phyloP scores from a whole-genome alignment of 2,329 filamentous ascomycete genomes.

The Aureobasidium musti region DNA sequence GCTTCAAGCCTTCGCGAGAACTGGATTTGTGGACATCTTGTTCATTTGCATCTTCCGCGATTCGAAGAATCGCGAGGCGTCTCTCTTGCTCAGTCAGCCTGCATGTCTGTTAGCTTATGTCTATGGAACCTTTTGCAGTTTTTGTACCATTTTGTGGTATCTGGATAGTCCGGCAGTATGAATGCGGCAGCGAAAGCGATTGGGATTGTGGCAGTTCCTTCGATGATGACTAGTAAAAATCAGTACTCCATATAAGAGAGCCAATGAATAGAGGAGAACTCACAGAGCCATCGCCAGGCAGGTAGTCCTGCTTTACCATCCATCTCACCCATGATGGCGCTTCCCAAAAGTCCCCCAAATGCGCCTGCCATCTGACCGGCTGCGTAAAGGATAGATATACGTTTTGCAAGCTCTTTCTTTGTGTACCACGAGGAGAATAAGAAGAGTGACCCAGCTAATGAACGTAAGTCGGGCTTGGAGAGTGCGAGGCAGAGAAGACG shows the following conservation, averaged over 20 bases:
- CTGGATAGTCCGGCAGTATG: conserved; percentile 54
- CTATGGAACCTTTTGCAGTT: too few species aligned
- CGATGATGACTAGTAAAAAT: conserved; percentile 41
- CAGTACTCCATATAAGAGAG: neutral
- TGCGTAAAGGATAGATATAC: conserved; percentile 51
- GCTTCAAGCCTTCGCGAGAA: conserved; percentile 49
- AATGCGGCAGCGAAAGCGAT: conserved; percentile 36
- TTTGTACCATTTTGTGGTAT: conserved; percentile 52
- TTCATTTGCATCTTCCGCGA: conserved; percentile 54
- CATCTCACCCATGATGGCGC: conserved; percentile 33
- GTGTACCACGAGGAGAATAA: conserved; percentile 49
- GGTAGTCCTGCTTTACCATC: conserved; percentile 46
- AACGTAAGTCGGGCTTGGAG: neutral
- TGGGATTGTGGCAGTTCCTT: conserved; percentile 36
- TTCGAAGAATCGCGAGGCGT: conserved; percentile 56
- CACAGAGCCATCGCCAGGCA: conserved; percentile 25
- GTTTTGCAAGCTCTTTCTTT: conserved; percentile 62
- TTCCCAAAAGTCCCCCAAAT: conserved; percentile 52
- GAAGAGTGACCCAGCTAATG: conserved; percentile 42
- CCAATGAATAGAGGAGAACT: conserved; percentile 31
- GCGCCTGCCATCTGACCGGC: conserved; percentile 53
- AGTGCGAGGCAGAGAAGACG: neutral
- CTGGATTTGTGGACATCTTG: conserved; percentile 46
- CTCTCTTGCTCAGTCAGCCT: conserved; percentile 53
- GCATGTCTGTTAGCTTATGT: neutral